Evolutionary conservation across 73 alveolate species (phyloP), one percentile per base, ranked within the genome.

Genomic region (Tetrahymena thermophila): DNA sequence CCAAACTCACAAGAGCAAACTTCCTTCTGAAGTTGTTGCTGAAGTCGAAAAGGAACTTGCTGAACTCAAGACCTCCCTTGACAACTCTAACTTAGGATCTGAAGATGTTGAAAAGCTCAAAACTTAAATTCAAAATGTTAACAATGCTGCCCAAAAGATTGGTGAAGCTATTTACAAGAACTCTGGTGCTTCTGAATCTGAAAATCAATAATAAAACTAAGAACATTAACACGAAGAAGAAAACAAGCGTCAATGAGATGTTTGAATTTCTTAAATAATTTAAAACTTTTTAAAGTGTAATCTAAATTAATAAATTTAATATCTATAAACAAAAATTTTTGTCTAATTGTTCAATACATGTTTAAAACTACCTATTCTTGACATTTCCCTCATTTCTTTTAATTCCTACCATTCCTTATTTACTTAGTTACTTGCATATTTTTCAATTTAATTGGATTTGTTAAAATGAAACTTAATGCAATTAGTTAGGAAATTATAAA

Each of bases 71-170:
- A 71, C 89, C 50, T 94, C 96, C 85, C 96, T 98, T 93, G 13
- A 85, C 37, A 97, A 95, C 43, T 98, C 97, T 83, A 98, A 97
- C 85, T 93, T 97, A 40, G 94, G 98, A 85, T 94, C 98, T 0
- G 97, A 97, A 43, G 98, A 97, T 55, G 94, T 96, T 35, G 96
- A 98, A 38, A 96, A 96, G 44, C 97, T 98, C 94, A 96, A 96
- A 93, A 98, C 97, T 93, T 97, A 97, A 14, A 97, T 98, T 43
- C 98, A 98, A 95, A 96, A 96, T 56, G 97, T 98, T 31, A 98
- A 98, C 98, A 97, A 98, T 96, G 96, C 98, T 34, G 96, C 98
- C 10, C 97, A 97, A 97, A 98, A 98, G 95, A 98, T 97, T 93
- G 99, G 98, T 31, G 96, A 98, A 89, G 98, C 99, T 35, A 97